These are phyloP conservation scores for Tolypocladium pustulatum DNA, from an alignment of 2,329 filamentous ascomycete genomes.

Conservation along the genomic window DNA sequence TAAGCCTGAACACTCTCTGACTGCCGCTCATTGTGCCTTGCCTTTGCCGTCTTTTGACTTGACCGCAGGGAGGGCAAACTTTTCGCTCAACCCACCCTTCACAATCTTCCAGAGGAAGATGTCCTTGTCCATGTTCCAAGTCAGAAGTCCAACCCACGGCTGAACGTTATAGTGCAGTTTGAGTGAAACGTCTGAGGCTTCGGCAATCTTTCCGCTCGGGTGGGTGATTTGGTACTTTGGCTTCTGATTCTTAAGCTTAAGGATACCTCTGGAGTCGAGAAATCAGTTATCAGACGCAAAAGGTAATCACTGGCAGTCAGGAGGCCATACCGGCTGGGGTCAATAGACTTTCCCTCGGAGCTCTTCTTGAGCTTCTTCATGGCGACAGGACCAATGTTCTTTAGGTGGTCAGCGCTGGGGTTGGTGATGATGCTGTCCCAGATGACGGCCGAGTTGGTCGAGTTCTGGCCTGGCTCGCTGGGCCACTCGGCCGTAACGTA, in stretches of 20 bases:
- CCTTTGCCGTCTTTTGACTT: conserved; percentile 41
- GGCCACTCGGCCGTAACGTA: conserved; percentile 80
- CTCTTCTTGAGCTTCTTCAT: conserved; percentile 53
- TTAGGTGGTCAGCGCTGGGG: conserved; percentile 51
- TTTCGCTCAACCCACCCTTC: conserved; percentile 51
- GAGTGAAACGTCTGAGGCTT: conserved; percentile 63
- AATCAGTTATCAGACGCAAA: conserved; percentile 1
- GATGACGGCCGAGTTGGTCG: conserved; percentile 68
- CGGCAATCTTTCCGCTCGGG: conserved; percentile 66
- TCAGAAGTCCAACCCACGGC: conserved; percentile 84
- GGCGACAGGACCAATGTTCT: conserved; percentile 48
- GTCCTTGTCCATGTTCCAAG: conserved; percentile 59
- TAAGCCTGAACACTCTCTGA: neutral
- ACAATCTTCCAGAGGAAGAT: conserved; percentile 55
- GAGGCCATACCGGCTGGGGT: conserved; percentile 40
- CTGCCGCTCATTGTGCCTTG: conserved; percentile 1
- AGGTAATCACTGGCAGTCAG: neutral
- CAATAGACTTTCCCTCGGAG: conserved; percentile 48
- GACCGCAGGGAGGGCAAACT: conserved; percentile 54
- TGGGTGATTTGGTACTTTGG: conserved; percentile 98
- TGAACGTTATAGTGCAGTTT: conserved; percentile 93
- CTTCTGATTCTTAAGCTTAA: conserved; percentile 73
- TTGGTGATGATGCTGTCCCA: conserved; percentile 92
- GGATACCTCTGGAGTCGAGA: conserved; percentile 45
- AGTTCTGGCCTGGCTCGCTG: conserved; percentile 21